These are phyloP conservation scores for Pseudoturritis turrita DNA, from an alignment of 345 rosid genomes.

Conservation along the genomic window DNA sequence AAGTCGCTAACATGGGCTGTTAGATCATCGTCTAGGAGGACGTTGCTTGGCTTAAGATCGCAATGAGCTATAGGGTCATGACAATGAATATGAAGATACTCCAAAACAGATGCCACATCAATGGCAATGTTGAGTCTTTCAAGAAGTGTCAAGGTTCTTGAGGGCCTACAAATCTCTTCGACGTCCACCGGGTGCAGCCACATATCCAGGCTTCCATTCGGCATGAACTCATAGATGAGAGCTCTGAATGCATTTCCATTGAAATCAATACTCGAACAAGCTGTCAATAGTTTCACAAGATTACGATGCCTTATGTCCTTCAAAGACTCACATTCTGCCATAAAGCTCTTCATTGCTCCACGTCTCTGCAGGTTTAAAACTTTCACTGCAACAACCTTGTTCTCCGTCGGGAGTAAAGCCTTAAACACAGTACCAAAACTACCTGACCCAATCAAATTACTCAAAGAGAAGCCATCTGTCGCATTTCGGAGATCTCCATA, in stretches of 20 bases:
- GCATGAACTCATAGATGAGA: too few species aligned
- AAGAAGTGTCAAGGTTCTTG: constrained; percentile 3
- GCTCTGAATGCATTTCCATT: too few species aligned
- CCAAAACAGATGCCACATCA: constrained; percentile 14
- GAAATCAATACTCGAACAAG: too few species aligned
- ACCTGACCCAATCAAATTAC: constrained; percentile 30
- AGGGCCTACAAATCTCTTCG: not conserved
- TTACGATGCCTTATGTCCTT: constrained; percentile 37
- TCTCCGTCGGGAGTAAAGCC: not conserved
- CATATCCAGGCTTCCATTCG: too few species aligned
- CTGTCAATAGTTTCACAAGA: constrained; percentile 4
- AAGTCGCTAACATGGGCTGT: constrained; percentile 16
- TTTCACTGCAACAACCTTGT: too few species aligned
- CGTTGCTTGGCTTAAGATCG: constrained; percentile 18
- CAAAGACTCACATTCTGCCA: too few species aligned
- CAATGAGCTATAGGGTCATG: constrained; percentile 1
- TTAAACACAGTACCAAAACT: constrained; percentile 35
- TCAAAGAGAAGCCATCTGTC: constrained; percentile 25
- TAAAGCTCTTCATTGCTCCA: too few species aligned
- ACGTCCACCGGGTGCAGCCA: too few species aligned
- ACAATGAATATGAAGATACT: constrained; percentile 4
- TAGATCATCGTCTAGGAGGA: not conserved
- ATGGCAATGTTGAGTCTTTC: constrained; percentile 31
- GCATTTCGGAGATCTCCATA: constrained; percentile 23
- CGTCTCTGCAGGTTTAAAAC: too few species aligned